phyloP scores from a whole-genome alignment of 768 basidiomycete species.

The Rhizopogon sp. region DNA sequence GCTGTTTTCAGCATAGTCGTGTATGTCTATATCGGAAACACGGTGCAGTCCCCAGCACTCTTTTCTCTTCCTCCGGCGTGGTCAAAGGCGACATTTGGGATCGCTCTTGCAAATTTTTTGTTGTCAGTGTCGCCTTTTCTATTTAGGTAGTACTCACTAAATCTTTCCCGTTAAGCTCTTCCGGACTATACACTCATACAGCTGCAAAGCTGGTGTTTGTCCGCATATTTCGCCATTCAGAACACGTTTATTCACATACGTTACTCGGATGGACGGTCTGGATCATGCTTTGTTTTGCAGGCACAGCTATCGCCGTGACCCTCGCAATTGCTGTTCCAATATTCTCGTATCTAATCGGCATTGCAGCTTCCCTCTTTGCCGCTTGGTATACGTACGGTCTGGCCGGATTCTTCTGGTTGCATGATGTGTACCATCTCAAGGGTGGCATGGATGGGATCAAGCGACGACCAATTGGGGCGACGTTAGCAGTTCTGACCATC shows the following conservation, averaged over 20 bases:
- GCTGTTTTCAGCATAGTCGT: constrained; percentile 38
- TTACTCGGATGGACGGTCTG: constrained; percentile 45
- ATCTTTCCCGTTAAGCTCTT: constrained; percentile 27
- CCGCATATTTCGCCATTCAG: constrained; percentile 42
- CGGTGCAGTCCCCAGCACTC: constrained; percentile 40
- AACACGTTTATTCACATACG: constrained; percentile 48
- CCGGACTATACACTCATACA: constrained; percentile 44
- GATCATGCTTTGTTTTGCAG: constrained; percentile 35
- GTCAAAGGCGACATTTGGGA: constrained; percentile 45
- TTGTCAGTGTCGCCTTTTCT: constrained; percentile 27
- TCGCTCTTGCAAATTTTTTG: constrained; percentile 48
- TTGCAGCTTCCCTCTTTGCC: constrained; percentile 49
- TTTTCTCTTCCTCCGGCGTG: constrained; percentile 43
- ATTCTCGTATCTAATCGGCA: constrained; percentile 49
- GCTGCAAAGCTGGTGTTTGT: constrained; percentile 52
- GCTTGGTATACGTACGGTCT: constrained; percentile 55
- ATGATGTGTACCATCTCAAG: constrained; percentile 40
- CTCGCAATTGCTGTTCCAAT: constrained; percentile 49
- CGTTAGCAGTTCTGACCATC: constrained; percentile 38
- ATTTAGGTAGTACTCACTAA: neutral
- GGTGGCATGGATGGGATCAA: constrained; percentile 31
- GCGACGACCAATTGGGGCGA: constrained; percentile 27
- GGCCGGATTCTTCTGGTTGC: constrained; percentile 50
- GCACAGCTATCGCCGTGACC: constrained; percentile 35
- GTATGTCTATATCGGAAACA: constrained; percentile 45